Base-by-base conservation (phyloP, 2,329 filamentous ascomycete species). In the Berkeleyomyces rouxiae region DNA sequence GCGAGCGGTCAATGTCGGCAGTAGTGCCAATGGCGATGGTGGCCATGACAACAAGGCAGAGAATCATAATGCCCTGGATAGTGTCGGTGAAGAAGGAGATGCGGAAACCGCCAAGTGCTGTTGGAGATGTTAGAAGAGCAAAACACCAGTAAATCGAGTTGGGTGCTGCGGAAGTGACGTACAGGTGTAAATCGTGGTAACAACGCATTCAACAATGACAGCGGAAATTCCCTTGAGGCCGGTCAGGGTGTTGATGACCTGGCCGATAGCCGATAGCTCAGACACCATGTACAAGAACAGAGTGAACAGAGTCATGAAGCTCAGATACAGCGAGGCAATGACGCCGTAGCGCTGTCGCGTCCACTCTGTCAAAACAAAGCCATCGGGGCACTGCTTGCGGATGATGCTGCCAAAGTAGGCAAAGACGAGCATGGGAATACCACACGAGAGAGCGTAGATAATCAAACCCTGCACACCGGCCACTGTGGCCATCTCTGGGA, bases 251-350 rank as follows among this genome's bases (percentile, higher is more conserved):
- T 75, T 85, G 68, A 92, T 79, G 46, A 92, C 88, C 72, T 92
- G 88, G 60, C 90, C 87, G 37, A 93, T 77, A 10, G 88, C 87
- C 7, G 87, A 91, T 51, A 93, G 78, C 75, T 93, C 88, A 23
- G 87, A 83, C 36, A 92, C 84, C 88, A 93, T 92, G 77, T 92
- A 93, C 60, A 93, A 72, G 71, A 92, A 93, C 68, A 93, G 79
- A 1, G 88, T 92, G 59, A 90, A 83, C 59, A 92, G 77, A 53
- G 87, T 90, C 75, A 91, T 78, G 68, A 87, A 79, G 71, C 87
- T 90, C 66, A 93, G 77, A 70, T 88, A 92, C 44, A 91, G 74
- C 61, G 85, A 85, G 5, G 86, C 78, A 42, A 84, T 70, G 2
- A 79, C 70, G 16, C 88, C 89, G 73, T 90, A 93, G 65, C 88